These are phyloP conservation scores for Calonectria leucothoes DNA, from an alignment of 2,329 filamentous ascomycete species.

Conservation along the genomic window DNA sequence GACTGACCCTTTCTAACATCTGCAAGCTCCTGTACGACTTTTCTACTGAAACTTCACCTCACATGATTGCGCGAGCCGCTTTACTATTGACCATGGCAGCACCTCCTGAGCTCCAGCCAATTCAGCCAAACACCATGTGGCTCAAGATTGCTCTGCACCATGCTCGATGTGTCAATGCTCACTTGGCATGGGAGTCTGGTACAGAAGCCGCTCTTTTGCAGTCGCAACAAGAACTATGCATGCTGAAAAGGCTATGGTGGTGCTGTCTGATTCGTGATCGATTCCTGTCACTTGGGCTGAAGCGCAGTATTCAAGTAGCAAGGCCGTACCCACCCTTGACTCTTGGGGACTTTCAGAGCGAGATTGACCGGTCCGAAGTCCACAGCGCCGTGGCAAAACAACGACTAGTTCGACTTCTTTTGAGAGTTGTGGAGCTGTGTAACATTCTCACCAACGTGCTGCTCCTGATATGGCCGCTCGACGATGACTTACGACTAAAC, in stretches of 20 bases:
- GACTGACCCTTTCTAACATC: not conserved
- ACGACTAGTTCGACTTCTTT: not conserved
- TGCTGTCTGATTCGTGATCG: conserved; percentile 8
- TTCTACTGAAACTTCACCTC: not conserved
- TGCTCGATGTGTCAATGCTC: not conserved
- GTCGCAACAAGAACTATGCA: not conserved
- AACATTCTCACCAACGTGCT: not conserved
- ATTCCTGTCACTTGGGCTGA: not conserved
- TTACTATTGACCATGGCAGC: not conserved
- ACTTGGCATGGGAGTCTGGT: not conserved
- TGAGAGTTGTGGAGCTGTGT: not conserved
- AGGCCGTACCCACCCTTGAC: not conserved
- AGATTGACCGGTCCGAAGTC: not conserved
- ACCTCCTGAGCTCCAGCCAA: not conserved
- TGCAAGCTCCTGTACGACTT: not conserved
- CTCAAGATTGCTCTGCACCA: not conserved
- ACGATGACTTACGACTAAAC: not conserved
- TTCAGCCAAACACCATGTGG: conserved; percentile 3
- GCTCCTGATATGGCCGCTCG: not conserved
- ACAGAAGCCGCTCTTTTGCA: not conserved
- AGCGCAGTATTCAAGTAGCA: not conserved
- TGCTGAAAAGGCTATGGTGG: conserved; percentile 1
- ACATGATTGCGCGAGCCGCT: not conserved
- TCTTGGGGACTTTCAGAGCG: not conserved
- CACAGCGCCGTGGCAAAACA: not conserved